phyloP scores from a whole-genome alignment of 2,329 filamentous ascomycete genomes.

The Dactylellina parvicollis region DNA sequence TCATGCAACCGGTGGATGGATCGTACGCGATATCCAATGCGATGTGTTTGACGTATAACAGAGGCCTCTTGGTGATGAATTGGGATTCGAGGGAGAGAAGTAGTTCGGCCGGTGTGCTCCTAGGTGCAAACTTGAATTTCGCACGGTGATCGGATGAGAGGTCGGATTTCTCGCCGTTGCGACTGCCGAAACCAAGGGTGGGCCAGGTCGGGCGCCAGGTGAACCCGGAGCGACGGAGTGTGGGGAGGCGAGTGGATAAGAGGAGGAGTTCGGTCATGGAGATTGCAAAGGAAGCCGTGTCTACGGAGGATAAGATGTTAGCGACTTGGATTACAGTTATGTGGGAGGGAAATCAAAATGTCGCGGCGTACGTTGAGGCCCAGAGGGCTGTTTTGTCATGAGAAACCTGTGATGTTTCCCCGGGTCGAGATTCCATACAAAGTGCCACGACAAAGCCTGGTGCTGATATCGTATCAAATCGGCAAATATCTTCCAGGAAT shows the following conservation, averaged over 20 bases:
- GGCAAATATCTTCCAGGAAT: slow-evolving; percentile 53
- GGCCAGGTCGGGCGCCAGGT: slow-evolving; percentile 51
- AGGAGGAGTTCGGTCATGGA: slow-evolving; percentile 52
- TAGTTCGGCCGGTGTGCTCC: slow-evolving; percentile 27
- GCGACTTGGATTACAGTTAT: neutral
- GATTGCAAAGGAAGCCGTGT: slow-evolving; percentile 52
- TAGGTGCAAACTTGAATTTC: slow-evolving; percentile 47
- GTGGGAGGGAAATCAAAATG: neutral
- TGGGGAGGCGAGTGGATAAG: slow-evolving; percentile 45
- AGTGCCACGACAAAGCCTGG: slow-evolving; percentile 48
- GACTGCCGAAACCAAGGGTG: slow-evolving; percentile 16
- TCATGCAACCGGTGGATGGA: slow-evolving; percentile 19
- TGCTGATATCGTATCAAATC: slow-evolving; percentile 52
- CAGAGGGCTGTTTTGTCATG: slow-evolving; percentile 36
- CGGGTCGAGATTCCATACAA: slow-evolving; percentile 47
- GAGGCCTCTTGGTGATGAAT: slow-evolving; percentile 36
- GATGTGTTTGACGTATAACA: slow-evolving; percentile 44
- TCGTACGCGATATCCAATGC: slow-evolving; percentile 45
- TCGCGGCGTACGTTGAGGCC: slow-evolving; percentile 21
- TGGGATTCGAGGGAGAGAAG: slow-evolving; percentile 43
- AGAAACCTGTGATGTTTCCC: slow-evolving; percentile 46
- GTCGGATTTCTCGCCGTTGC: slow-evolving; percentile 21
- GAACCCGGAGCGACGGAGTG: slow-evolving; percentile 46
- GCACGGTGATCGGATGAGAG: slow-evolving; percentile 45
- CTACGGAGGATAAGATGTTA: slow-evolving; percentile 2